Conservation (phyloP, 2,329 filamentous ascomycete species). For the Ascochyta pisi region DNA sequence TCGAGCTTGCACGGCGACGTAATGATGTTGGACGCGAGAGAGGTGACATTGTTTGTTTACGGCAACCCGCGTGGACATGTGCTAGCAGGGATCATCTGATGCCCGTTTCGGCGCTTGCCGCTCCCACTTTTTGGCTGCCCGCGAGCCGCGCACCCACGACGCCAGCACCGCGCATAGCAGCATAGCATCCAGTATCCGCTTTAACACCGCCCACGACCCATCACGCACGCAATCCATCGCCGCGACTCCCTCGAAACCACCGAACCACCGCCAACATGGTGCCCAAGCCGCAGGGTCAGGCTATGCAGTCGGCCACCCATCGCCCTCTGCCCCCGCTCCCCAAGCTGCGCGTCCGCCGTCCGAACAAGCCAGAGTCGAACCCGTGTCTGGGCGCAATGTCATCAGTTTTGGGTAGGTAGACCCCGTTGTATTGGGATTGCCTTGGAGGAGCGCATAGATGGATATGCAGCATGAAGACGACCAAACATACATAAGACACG, state of each 20-base stretch:
- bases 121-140: conserved; percentile 17
- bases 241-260: background rate
- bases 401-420: conserved; percentile 65
- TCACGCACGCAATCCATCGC: background rate
- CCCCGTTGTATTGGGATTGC: background rate
- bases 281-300: conserved; percentile 44
- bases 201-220: background rate
- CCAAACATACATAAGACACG: too few species aligned
- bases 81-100: conserved; percentile 12
- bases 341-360: conserved; percentile 69
- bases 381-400: conserved; percentile 72
- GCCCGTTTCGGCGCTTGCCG: conserved; percentile 17
- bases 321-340: conserved; percentile 65
- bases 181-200: background rate
- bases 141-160: background rate
- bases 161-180: conserved; percentile 1
- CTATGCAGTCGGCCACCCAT: conserved; percentile 48
- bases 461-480: background rate
- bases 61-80: background rate
- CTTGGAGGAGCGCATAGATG: background rate
- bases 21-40: conserved; percentile 11
- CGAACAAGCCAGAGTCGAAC: conserved; percentile 67
- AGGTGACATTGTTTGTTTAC: conserved; percentile 16
- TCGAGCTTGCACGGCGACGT: background rate
- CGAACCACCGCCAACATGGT: conserved; percentile 37